Evolutionary conservation across 257 asterid species (phyloP).

Genomic region (Nicotiana noctiflora): DNA sequence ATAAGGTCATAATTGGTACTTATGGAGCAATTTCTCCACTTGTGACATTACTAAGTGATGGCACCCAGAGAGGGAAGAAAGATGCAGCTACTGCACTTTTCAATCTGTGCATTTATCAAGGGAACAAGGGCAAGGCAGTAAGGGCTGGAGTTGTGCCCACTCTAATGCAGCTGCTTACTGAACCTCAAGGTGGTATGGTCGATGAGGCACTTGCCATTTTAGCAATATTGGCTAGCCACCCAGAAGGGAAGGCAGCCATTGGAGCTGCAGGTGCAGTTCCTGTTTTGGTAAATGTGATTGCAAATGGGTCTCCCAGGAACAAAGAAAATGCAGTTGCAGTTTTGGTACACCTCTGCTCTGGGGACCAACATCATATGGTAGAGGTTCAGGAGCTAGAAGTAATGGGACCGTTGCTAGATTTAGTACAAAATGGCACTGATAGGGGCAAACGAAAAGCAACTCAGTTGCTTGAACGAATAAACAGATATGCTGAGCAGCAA

Average conservation of each 20-base stretch:
- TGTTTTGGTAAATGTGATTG: constrained; percentile 59
- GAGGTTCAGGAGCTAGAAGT: constrained; percentile 74
- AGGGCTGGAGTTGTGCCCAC: constrained; percentile 86
- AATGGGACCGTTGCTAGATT: constrained; percentile 55
- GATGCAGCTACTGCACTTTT: constrained; percentile 93
- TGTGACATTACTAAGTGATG: constrained; percentile 65
- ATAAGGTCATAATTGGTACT: constrained; percentile 73
- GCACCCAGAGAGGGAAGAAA: constrained; percentile 81
- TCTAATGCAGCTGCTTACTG: constrained; percentile 70
- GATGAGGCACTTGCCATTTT: constrained; percentile 88
- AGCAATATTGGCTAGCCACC: constrained; percentile 81
- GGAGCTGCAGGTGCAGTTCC: constrained; percentile 84
- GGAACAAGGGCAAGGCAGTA: constrained; percentile 89
- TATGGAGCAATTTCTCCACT: constrained; percentile 87
- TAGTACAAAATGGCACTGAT: constrained; percentile 77
- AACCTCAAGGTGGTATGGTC: constrained; percentile 76
- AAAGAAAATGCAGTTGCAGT: constrained; percentile 89
- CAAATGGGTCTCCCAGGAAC: constrained; percentile 74
- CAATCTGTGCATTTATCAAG: constrained; percentile 91
- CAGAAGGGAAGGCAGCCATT: constrained; percentile 70
- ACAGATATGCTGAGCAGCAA: constrained; percentile 62
- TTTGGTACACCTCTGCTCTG: constrained; percentile 75
- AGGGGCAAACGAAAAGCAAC: constrained; percentile 83
- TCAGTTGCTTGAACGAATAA: constrained; percentile 76
- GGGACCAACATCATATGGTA: constrained; percentile 59